These are phyloP conservation scores for Marsdenia floribunda DNA, from an alignment of 257 asterid species.

Conservation along the genomic window DNA sequence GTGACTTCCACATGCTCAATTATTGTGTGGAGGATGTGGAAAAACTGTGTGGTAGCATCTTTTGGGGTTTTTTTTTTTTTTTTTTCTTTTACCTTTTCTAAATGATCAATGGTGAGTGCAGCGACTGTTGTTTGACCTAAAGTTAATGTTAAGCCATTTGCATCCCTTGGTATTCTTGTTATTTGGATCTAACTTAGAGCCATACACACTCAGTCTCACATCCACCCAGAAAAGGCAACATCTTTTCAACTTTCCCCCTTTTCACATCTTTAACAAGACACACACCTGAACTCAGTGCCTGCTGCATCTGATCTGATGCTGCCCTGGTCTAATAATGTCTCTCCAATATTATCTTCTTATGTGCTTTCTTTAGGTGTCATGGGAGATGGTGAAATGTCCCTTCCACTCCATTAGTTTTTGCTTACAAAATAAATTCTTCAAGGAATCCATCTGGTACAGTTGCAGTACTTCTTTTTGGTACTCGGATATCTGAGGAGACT, in stretches of 20 bases:
- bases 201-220: neutral
- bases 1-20: slow-evolving; percentile 1
- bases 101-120: neutral
- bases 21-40: neutral
- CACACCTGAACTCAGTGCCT: neutral
- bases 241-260: neutral
- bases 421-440: neutral
- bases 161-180: neutral
- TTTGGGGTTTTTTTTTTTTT: neutral
- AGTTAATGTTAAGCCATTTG: neutral
- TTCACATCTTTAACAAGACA: too few species aligned
- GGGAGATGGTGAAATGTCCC: neutral
- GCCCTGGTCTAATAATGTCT: neutral
- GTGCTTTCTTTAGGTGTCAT: neutral
- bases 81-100: too few species aligned
- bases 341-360: neutral
- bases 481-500: too few species aligned
- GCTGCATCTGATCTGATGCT: slow-evolving; percentile 9
- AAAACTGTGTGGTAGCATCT: neutral
- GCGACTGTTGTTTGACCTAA: slow-evolving; percentile 12
- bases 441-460: neutral
- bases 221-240: neutral
- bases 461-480: neutral
- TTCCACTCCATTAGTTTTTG: neutral
- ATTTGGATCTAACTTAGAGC: slow-evolving; percentile 5